A percentile compares a stretch with the other conserved stretches of the same genome.
Evolutionary conservation across 2,329 filamentous ascomycete genomes (phyloP).

Genomic region (Zymoseptoria crescenta): DNA sequence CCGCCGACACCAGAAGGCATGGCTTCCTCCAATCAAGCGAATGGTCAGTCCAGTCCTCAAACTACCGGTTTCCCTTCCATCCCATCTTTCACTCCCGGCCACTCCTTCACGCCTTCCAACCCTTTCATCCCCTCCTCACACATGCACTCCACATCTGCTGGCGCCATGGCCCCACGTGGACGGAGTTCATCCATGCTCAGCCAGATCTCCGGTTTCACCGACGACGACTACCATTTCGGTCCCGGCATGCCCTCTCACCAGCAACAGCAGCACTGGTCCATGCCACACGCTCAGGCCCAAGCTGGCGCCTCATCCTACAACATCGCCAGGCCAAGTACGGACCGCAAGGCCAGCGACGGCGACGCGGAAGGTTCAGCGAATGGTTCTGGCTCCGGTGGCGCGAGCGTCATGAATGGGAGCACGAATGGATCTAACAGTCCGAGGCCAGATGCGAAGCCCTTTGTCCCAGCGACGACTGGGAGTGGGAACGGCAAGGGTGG

Average conservation of each 20-base stretch:
- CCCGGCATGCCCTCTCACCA: constrained; percentile 7
- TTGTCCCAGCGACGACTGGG: constrained; percentile 18
- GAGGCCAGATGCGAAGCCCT: constrained; percentile 27
- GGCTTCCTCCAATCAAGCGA: constrained; percentile 39
- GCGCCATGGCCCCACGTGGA: constrained; percentile 28
- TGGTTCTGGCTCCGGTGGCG: constrained; percentile 15
- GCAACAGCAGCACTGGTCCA: constrained; percentile 19
- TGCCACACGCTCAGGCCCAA: constrained; percentile 14
- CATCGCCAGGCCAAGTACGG: not conserved
- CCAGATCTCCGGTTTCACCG: constrained; percentile 45
- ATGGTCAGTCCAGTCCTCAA: constrained; percentile 15
- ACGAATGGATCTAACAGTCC: constrained; percentile 28
- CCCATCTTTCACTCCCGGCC: constrained; percentile 16
- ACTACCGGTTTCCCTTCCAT: constrained; percentile 14
- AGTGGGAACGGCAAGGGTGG: constrained; percentile 3
- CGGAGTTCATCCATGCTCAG: constrained; percentile 47
- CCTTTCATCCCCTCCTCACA: constrained; percentile 10
- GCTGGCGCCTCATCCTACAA: constrained; percentile 8
- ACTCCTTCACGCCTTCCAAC: constrained; percentile 19
- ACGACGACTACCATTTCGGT: constrained; percentile 27
- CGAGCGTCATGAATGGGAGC: constrained; percentile 18
- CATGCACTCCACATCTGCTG: constrained; percentile 6
- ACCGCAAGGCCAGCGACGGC: constrained; percentile 22
- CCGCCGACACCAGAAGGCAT: constrained; percentile 53
- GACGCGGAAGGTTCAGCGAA: constrained; percentile 15